Percentiles rank a stretch among this genome's conserved stretches.
These are phyloP conservation scores for Spongiforma sp. DNA, from an alignment of 1,284 basidiomycete species.

Conservation along the genomic window DNA sequence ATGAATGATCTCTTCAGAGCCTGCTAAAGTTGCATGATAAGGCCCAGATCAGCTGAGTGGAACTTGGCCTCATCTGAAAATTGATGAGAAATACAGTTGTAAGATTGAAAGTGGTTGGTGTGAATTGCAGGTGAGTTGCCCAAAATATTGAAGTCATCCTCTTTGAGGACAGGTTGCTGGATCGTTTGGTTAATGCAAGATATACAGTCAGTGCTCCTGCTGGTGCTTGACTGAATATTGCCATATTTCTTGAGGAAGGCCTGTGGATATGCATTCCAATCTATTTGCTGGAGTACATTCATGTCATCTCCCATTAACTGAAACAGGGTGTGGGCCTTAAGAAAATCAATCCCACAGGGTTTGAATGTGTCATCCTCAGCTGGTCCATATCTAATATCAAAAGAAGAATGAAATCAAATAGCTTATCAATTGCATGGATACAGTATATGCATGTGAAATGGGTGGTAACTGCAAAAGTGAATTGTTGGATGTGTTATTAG, in stretches of 20 bases:
- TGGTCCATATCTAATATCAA: too few species aligned
- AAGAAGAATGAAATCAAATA: too few species aligned
- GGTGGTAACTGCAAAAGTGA: background rate
- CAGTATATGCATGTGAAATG: background rate
- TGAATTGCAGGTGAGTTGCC: background rate
- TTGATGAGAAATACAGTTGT: background rate
- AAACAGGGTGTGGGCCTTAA: background rate
- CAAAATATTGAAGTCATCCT: background rate
- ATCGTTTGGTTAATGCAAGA: background rate
- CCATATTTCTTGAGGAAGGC: background rate
- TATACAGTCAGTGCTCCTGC: background rate
- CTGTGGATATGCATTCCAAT: background rate
- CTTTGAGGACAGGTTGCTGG: background rate
- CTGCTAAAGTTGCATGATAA: background rate
- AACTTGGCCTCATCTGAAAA: background rate
- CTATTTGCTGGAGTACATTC: background rate
- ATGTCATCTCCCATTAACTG: background rate
- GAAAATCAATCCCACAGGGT: background rate
- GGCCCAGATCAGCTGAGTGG: background rate
- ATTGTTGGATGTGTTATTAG: background rate
- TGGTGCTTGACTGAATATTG: background rate
- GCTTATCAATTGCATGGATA: too few species aligned
- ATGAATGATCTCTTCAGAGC: too few species aligned
- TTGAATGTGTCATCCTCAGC: too few species aligned
- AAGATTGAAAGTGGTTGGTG: background rate